Evolutionary conservation across 2,329 filamentous ascomycete genomes (phyloP).

Genomic region (Claviceps monticola): DNA sequence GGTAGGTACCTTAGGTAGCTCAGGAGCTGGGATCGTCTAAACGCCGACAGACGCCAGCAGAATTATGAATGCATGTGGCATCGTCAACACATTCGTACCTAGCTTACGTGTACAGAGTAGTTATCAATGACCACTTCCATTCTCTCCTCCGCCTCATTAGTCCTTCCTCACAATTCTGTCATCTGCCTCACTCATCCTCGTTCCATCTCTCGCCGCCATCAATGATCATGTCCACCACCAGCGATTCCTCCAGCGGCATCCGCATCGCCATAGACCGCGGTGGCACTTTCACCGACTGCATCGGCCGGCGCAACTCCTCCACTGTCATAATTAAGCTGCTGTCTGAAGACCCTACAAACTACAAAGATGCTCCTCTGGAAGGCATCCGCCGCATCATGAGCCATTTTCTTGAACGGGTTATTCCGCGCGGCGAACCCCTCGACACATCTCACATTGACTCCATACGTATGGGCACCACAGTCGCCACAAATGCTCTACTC

Average conservation of each 20-base stretch:
- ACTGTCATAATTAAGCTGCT: slow-evolving; percentile 59
- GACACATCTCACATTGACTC: slow-evolving; percentile 36
- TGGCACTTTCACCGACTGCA: slow-evolving; percentile 55
- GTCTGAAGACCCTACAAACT: slow-evolving; percentile 58
- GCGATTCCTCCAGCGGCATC: slow-evolving; percentile 32
- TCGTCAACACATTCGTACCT: not conserved
- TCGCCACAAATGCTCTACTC: slow-evolving; percentile 63
- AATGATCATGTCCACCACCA: not conserved
- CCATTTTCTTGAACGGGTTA: slow-evolving; percentile 16
- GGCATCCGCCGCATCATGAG: slow-evolving; percentile 43
- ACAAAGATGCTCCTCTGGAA: slow-evolving; percentile 60
- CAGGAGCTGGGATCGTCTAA: too few species aligned
- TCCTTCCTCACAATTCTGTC: not conserved
- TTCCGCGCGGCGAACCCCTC: slow-evolving; percentile 20
- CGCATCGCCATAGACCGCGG: slow-evolving; percentile 22
- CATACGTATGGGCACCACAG: slow-evolving; percentile 71
- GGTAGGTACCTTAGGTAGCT: too few species aligned
- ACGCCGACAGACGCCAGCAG: too few species aligned
- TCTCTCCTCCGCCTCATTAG: not conserved
- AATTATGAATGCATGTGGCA: not conserved
- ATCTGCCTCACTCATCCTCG: not conserved
- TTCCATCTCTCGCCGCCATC: not conserved
- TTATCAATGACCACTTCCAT: not conserved
- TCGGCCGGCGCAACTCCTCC: slow-evolving; percentile 49
- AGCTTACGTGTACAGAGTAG: too few species aligned